These are phyloP conservation scores for Thelephora terrestris DNA, from an alignment of 1,284 basidiomycete genomes.

Conservation along the genomic window DNA sequence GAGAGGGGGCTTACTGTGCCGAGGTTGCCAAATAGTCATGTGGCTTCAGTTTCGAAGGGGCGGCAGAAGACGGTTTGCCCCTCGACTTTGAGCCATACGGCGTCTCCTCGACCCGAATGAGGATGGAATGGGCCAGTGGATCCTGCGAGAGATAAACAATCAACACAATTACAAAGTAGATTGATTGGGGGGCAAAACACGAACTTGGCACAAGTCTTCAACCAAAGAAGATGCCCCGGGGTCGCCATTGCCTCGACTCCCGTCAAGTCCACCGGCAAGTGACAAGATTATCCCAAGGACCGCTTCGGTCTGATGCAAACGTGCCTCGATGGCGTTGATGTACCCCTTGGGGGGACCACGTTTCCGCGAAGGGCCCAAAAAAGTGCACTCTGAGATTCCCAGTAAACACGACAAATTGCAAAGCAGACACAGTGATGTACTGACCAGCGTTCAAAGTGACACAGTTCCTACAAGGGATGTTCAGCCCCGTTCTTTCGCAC, in stretches of 20 bases:
- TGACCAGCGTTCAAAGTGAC: slow-evolving; percentile 57
- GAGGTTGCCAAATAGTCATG: slow-evolving; percentile 17
- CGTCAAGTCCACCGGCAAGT: background rate
- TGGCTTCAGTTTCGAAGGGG: slow-evolving; percentile 14
- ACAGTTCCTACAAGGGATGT: slow-evolving; percentile 62
- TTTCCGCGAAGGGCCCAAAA: slow-evolving; percentile 73
- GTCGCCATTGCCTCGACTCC: slow-evolving; percentile 23
- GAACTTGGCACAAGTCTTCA: slow-evolving; percentile 41
- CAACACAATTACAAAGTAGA: background rate
- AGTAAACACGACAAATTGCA: background rate
- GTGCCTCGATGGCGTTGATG: slow-evolving; percentile 83
- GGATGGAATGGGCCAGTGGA: slow-evolving; percentile 61
- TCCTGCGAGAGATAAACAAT: slow-evolving; percentile 34
- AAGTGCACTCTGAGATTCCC: slow-evolving; percentile 54
- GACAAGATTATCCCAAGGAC: slow-evolving; percentile 69
- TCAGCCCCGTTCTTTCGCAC: slow-evolving; percentile 48
- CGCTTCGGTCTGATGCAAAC: slow-evolving; percentile 80
- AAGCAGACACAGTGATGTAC: slow-evolving; percentile 17
- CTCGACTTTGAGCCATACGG: slow-evolving; percentile 66
- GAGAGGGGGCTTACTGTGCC: slow-evolving; percentile 41
- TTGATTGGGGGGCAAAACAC: slow-evolving; percentile 5
- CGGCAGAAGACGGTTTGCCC: slow-evolving; percentile 23
- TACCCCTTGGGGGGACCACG: slow-evolving; percentile 82
- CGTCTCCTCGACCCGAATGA: slow-evolving; percentile 64
- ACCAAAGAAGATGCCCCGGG: slow-evolving; percentile 44